Evolutionary conservation across 352 stramenopile species (phyloP).

Genomic region (Phytopythium cucurbitacearum): DNA sequence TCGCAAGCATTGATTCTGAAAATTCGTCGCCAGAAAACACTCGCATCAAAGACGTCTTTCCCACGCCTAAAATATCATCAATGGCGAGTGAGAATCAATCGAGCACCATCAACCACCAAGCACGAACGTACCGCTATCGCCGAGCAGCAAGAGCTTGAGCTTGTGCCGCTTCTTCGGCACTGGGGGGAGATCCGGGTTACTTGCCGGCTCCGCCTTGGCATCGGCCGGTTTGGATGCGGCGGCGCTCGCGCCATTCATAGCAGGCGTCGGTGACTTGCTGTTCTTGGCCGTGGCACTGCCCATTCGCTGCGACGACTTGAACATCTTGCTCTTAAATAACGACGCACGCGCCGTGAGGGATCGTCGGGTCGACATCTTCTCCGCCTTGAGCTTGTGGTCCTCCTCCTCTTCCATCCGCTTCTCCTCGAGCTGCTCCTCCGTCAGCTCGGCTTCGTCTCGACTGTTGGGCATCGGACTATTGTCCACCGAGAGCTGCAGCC

Average conservation of each 20-base stretch:
- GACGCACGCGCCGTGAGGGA: slow-evolving; percentile 61
- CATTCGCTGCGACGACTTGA: slow-evolving; percentile 39
- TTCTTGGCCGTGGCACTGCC: slow-evolving; percentile 15
- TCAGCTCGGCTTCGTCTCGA: slow-evolving; percentile 34
- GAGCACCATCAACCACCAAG: not conserved
- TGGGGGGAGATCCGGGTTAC: slow-evolving; percentile 12
- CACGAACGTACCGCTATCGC: slow-evolving; percentile 69
- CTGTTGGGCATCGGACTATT: slow-evolving; percentile 31
- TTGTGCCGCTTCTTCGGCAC: slow-evolving; percentile 76
- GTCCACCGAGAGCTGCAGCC: slow-evolving; percentile 70
- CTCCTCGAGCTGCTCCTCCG: slow-evolving; percentile 78
- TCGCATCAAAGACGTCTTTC: slow-evolving; percentile 92
- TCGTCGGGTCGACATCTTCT: slow-evolving; percentile 64
- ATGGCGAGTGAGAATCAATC: not conserved
- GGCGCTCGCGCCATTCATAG: not conserved
- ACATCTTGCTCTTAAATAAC: slow-evolving; percentile 78
- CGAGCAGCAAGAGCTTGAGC: slow-evolving; percentile 89
- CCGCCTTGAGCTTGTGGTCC: slow-evolving; percentile 73
- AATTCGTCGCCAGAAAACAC: slow-evolving; percentile 92
- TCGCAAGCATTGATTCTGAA: slow-evolving; percentile 86
- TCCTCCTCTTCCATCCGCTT: slow-evolving; percentile 88
- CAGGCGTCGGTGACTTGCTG: not conserved
- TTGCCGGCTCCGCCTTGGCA: slow-evolving; percentile 8
- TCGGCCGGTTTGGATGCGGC: not conserved
- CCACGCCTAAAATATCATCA: slow-evolving; percentile 48